These are phyloP conservation scores for Saccharomycopsis sp. DNA, from an alignment of 805 yeast species.

Conservation along the genomic window DNA sequence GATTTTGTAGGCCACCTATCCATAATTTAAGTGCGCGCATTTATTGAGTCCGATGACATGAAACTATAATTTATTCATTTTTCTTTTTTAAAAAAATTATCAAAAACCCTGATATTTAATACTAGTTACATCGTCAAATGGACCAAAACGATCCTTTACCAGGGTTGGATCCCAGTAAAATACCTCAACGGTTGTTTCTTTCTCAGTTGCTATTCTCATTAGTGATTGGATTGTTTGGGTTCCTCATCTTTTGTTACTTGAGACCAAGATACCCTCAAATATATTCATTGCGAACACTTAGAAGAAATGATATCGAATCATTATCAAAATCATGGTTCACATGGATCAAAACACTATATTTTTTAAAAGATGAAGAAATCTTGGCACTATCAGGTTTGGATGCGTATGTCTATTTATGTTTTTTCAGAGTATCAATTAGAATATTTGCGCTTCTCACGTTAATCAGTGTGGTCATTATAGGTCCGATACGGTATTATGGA, in stretches of 20 bases:
- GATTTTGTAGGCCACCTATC: too few species aligned
- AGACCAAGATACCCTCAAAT: slow-evolving; percentile 51
- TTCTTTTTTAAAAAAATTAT: too few species aligned
- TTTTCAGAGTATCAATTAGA: slow-evolving; percentile 78
- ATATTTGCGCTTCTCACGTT: slow-evolving; percentile 37
- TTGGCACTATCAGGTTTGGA: slow-evolving; percentile 71
- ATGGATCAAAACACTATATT: slow-evolving; percentile 44
- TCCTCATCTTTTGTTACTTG: slow-evolving; percentile 42
- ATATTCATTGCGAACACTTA: slow-evolving; percentile 47
- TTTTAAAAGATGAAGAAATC: slow-evolving; percentile 43
- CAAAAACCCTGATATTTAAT: too few species aligned
- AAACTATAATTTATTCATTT: too few species aligned
- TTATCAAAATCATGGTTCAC: slow-evolving; percentile 44
- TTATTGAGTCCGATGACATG: too few species aligned
- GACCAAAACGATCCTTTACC: slow-evolving; percentile 30
- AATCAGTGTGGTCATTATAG: slow-evolving; percentile 41
- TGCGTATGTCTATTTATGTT: slow-evolving; percentile 86
- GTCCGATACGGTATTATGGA: slow-evolving; percentile 46
- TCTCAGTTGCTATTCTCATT: slow-evolving; percentile 47
- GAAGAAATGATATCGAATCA: slow-evolving; percentile 37
- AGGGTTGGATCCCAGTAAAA: slow-evolving; percentile 34
- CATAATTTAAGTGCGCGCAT: too few species aligned
- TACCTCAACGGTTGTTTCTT: slow-evolving; percentile 48
- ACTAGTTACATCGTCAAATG: neutral
- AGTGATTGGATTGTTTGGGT: slow-evolving; percentile 39